These are phyloP conservation scores for Aureobasidium sp. DNA, from an alignment of 2,329 filamentous ascomycete genomes.

Conservation along the genomic window DNA sequence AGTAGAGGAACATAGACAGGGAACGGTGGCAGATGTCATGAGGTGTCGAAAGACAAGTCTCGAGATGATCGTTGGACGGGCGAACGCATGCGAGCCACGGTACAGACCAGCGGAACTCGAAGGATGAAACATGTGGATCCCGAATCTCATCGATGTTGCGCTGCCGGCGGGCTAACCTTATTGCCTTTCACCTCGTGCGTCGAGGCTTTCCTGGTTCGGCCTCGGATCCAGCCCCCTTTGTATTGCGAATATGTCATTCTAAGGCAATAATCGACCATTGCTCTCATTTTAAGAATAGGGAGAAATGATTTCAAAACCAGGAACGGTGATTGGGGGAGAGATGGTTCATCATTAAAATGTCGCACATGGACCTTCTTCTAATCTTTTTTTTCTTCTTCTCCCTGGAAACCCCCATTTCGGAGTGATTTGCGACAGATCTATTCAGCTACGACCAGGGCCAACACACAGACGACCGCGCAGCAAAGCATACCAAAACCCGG, in stretches of 20 bases:
- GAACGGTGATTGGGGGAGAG: neutral
- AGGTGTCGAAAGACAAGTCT: neutral
- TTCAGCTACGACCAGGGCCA: neutral
- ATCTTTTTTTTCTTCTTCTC: neutral
- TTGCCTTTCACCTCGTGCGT: neutral
- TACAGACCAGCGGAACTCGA: neutral
- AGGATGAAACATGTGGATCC: constrained; percentile 4
- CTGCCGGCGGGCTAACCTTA: neutral
- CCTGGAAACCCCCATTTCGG: neutral
- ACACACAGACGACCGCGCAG: constrained; percentile 9
- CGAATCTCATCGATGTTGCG: neutral
- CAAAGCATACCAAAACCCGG: neutral
- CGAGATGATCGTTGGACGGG: neutral
- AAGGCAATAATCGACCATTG: neutral
- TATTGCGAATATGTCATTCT: constrained; percentile 3
- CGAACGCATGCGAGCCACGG: constrained; percentile 7
- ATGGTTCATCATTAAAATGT: neutral
- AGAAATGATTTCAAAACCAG: neutral
- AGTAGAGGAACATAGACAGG: neutral
- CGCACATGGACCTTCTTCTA: neutral
- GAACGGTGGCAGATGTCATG: neutral
- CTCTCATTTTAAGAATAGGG: neutral
- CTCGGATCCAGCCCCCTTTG: constrained; percentile 1
- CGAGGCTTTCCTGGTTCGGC: neutral
- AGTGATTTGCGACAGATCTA: neutral